phyloP scores from a whole-genome alignment of 1,284 basidiomycete species.

The Cryptococcus hybrid region DNA sequence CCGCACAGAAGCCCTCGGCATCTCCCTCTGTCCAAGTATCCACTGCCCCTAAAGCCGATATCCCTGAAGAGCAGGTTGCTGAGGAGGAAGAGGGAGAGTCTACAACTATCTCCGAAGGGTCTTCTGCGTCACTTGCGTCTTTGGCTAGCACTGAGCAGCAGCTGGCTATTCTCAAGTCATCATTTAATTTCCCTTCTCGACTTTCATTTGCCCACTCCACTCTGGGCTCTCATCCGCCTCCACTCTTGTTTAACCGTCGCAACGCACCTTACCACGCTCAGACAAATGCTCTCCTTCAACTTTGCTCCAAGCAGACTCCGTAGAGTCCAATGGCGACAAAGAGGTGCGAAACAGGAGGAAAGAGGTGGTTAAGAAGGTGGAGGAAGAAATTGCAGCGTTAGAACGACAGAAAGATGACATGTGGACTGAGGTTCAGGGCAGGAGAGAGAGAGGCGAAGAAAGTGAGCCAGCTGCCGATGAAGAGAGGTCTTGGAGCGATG shows the following conservation, averaged over 20 bases:
- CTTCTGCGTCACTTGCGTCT: conserved; percentile 24
- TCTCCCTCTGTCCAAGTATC: conserved; percentile 5
- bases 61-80: background rate
- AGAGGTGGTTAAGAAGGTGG: conserved; percentile 83
- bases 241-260: conserved; percentile 51
- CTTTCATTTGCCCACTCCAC: conserved; percentile 33
- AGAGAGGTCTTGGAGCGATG: conserved; percentile 10
- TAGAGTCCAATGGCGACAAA: conserved; percentile 63
- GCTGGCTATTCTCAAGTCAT: conserved; percentile 20
- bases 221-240: conserved; percentile 7
- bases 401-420: conserved; percentile 83
- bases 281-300: conserved; percentile 60
- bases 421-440: conserved; percentile 36
- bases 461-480: background rate
- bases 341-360: conserved; percentile 61
- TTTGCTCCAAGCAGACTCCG: conserved; percentile 65
- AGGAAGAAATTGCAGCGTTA: conserved; percentile 76
- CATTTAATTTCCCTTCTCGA: conserved; percentile 36
- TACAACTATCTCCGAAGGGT: conserved; percentile 1
- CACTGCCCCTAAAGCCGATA: conserved; percentile 28
- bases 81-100: conserved; percentile 20
- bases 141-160: conserved; percentile 31
- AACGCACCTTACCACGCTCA: conserved; percentile 62
- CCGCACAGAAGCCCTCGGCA: conserved; percentile 27
- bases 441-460: conserved; percentile 5